Evolutionary conservation across 2,329 filamentous ascomycete genomes (phyloP).

Genomic region (Hymenoscyphus fructigenus): DNA sequence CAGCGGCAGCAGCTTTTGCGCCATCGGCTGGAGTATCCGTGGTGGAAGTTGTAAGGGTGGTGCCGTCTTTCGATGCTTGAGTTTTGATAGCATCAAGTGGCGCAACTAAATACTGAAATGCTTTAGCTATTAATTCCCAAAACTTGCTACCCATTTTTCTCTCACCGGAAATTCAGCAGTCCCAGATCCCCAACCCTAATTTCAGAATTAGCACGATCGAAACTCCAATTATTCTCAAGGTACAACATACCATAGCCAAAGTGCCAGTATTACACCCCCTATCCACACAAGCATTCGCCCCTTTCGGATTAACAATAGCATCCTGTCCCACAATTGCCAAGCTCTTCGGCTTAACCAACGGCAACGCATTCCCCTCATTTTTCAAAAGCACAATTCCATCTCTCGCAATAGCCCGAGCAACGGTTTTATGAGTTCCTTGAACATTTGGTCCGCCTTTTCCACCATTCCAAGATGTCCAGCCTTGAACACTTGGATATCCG

Average conservation of each 20-base stretch:
- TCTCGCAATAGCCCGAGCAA: constrained; percentile 55
- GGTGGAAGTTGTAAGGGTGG: constrained; percentile 53
- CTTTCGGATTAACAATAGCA: constrained; percentile 58
- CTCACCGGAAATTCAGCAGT: constrained; percentile 55
- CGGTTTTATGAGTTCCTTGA: constrained; percentile 59
- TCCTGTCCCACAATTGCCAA: constrained; percentile 64
- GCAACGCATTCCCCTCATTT: constrained; percentile 57
- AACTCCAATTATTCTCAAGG: not conserved
- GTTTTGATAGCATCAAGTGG: constrained; percentile 64
- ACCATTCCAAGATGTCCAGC: constrained; percentile 42
- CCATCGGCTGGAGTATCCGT: constrained; percentile 45
- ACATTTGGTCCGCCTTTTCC: constrained; percentile 43
- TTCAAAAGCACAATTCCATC: constrained; percentile 67
- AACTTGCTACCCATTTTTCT: not conserved
- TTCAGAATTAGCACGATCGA: not conserved
- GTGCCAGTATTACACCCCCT: constrained; percentile 60
- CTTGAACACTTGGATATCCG: constrained; percentile 50
- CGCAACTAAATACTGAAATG: constrained; percentile 54
- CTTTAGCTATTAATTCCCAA: not conserved
- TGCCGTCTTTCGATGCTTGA: constrained; percentile 53
- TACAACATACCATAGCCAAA: constrained; percentile 61
- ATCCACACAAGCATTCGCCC: constrained; percentile 63
- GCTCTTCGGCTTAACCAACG: constrained; percentile 52
- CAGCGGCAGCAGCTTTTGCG: constrained; percentile 28
- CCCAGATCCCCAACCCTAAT: constrained; percentile 49